phyloP scores from a whole-genome alignment of 2,329 filamentous ascomycete species.

The Blastomyces percursus region DNA sequence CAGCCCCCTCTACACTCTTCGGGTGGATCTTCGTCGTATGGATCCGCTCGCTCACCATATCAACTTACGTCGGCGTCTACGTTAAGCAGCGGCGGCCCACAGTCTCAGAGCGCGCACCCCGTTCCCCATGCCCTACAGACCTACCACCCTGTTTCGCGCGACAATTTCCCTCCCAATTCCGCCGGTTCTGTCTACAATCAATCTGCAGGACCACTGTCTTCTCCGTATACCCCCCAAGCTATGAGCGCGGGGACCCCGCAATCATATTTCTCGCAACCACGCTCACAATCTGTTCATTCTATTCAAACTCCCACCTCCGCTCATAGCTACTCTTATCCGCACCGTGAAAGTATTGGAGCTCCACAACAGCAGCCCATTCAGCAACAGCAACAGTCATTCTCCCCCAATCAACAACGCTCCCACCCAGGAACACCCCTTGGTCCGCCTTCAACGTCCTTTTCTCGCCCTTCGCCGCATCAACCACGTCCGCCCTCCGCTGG shows the following conservation, averaged over 20 bases:
- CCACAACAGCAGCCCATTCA: conserved; percentile 23
- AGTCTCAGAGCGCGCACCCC: conserved; percentile 24
- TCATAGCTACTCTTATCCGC: conserved; percentile 25
- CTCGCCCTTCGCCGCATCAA: conserved; percentile 28
- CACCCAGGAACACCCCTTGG: conserved; percentile 39
- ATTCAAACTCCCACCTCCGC: conserved; percentile 26
- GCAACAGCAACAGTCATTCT: conserved; percentile 24
- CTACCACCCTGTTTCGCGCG: conserved; percentile 22
- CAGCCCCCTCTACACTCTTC: conserved; percentile 38
- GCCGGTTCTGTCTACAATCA: conserved; percentile 16
- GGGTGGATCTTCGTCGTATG: conserved; percentile 30
- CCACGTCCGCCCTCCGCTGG: conserved; percentile 30
- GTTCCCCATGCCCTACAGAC: conserved; percentile 12
- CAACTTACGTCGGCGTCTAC: conserved; percentile 28
- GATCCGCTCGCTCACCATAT: conserved; percentile 31
- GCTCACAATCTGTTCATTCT: conserved; percentile 29
- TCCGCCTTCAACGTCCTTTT: conserved; percentile 29
- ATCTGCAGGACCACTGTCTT: conserved; percentile 23
- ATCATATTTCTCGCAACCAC: conserved; percentile 26
- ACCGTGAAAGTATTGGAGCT: conserved; percentile 27
- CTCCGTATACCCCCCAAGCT: conserved; percentile 31
- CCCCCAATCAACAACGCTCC: conserved; percentile 17
- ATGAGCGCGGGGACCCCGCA: conserved; percentile 26
- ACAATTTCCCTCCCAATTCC: conserved; percentile 22
- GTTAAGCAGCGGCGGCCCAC: conserved; percentile 19